A percentile compares a stretch with the other conserved stretches of the same genome.
Conservation (phyloP, 2,329 filamentous ascomycete species). For the Fusarium luffae region DNA sequence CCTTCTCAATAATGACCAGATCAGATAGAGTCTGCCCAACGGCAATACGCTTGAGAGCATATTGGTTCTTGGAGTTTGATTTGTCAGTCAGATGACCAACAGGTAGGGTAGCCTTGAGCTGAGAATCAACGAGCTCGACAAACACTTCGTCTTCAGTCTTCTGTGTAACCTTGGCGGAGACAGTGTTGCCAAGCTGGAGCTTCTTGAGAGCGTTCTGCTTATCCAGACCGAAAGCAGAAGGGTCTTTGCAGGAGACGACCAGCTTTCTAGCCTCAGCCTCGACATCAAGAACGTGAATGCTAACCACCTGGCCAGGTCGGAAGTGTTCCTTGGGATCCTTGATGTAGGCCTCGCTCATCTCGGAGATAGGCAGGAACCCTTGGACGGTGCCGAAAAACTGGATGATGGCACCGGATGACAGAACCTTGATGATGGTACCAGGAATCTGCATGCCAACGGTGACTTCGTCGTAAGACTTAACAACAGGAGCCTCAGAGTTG, state of each 20-base stretch:
- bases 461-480: conserved; percentile 81
- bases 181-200: conserved; percentile 77
- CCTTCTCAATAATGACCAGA: conserved; percentile 88
- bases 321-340: conserved; percentile 91
- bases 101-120: conserved; percentile 81
- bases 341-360: conserved; percentile 99
- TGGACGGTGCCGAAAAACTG: conserved; percentile 89
- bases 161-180: conserved; percentile 83
- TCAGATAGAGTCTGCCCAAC: conserved; percentile 86
- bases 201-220: conserved; percentile 81
- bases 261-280: conserved; percentile 77
- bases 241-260: conserved; percentile 93
- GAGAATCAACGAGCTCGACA: conserved; percentile 78
- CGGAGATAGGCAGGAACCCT: conserved; percentile 90
- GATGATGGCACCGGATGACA: conserved; percentile 83
- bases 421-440: conserved; percentile 87
- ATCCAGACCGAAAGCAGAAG: conserved; percentile 77
- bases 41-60: conserved; percentile 81
- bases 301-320: conserved; percentile 88
- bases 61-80: conserved; percentile 79
- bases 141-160: conserved; percentile 81
- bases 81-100: conserved; percentile 87
- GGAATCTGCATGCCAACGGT: conserved; percentile 80
- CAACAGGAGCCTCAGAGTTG: conserved; percentile 84
- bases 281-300: conserved; percentile 85